Conservation (phyloP, 2,329 filamentous ascomycete species). For the Fusarium pseudonygamai region DNA sequence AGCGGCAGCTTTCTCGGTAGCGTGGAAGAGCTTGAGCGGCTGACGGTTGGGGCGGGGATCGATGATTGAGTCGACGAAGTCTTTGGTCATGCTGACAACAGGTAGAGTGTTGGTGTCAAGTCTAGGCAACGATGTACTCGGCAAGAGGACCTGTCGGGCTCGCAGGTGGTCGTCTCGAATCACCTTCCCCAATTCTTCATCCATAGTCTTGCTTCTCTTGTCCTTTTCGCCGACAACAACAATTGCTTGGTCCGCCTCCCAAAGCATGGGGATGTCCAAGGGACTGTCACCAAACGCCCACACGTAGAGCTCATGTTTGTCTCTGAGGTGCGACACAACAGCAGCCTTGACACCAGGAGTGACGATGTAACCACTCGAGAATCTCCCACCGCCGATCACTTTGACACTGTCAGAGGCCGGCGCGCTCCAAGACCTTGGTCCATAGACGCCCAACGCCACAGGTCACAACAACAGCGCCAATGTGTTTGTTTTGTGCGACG, state of each 20-base stretch:
- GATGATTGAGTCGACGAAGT: slow-evolving; percentile 34
- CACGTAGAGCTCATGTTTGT: slow-evolving; percentile 54
- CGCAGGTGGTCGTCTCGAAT: slow-evolving; percentile 52
- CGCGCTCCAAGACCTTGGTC: slow-evolving; percentile 60
- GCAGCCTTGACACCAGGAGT: slow-evolving; percentile 59
- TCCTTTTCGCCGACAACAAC: slow-evolving; percentile 62
- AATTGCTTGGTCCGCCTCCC: slow-evolving; percentile 60
- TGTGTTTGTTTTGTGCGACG: slow-evolving; percentile 44
- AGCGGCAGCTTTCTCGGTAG: slow-evolving; percentile 55
- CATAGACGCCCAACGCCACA: slow-evolving; percentile 64
- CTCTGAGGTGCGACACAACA: slow-evolving; percentile 55
- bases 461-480: slow-evolving; percentile 62
- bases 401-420: slow-evolving; percentile 53
- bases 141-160: slow-evolving; percentile 59
- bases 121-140: slow-evolving; percentile 50
- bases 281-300: slow-evolving; percentile 70
- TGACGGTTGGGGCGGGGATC: slow-evolving; percentile 4
- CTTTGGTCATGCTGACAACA: slow-evolving; percentile 45
- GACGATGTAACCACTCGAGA: slow-evolving; percentile 60
- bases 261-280: slow-evolving; percentile 67
- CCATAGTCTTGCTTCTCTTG: slow-evolving; percentile 63
- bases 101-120: slow-evolving; percentile 57
- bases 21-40: slow-evolving; percentile 49
- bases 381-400: slow-evolving; percentile 62
- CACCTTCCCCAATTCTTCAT: slow-evolving; percentile 52